Evolutionary conservation across 345 rosid genomes (phyloP).

Genomic region (Abelmoschus esculentus): DNA sequence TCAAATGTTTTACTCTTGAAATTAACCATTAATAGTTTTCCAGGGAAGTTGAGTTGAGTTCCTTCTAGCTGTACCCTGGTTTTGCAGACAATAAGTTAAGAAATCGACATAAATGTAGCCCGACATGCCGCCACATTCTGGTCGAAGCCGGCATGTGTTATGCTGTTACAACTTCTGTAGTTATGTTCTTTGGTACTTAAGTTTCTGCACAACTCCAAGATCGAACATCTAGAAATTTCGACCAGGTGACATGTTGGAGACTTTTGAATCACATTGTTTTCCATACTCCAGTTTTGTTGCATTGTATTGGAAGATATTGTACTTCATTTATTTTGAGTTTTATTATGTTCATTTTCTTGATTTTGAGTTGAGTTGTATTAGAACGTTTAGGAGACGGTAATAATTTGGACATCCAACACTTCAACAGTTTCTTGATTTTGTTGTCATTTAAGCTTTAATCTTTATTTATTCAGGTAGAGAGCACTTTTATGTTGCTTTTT

Average conservation of each 20-base stretch:
- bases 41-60: not conserved
- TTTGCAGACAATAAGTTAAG: not conserved
- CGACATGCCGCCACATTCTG: not conserved
- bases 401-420: too few species aligned
- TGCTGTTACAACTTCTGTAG: slow-evolving; percentile 1
- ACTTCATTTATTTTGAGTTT: too few species aligned
- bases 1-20: not conserved
- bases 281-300: not conserved
- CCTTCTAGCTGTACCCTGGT: not conserved
- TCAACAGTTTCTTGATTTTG: not conserved
- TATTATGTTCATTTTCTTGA: not conserved
- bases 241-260: not conserved
- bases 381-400: too few species aligned
- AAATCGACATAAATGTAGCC: not conserved
- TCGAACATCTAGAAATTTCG: not conserved
- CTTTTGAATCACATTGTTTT: not conserved
- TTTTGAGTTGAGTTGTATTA: too few species aligned
- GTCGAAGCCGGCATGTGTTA: not conserved
- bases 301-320: not conserved
- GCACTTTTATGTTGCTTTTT: not conserved
- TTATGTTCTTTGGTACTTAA: not conserved
- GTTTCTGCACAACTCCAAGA: not conserved
- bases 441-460: not conserved
- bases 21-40: not conserved
- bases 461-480: not conserved